Evolutionary conservation across 2,329 filamentous ascomycete species (phyloP).

Genomic region (Pezicula carpinea): DNA sequence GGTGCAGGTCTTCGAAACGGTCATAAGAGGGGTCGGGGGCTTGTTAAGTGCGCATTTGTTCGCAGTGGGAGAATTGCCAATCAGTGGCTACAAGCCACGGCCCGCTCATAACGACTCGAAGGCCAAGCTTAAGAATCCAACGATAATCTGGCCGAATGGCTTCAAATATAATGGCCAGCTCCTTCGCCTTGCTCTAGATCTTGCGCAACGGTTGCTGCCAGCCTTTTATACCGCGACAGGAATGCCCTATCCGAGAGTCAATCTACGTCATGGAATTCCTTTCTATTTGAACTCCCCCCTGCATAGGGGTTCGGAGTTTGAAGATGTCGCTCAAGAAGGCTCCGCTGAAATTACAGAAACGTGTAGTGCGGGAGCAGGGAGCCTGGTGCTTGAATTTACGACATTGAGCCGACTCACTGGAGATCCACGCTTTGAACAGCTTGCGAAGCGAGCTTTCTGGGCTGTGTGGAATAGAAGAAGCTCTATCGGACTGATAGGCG

Average conservation of each 20-base stretch:
- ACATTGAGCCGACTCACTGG: slow-evolving; percentile 84
- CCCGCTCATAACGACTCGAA: slow-evolving; percentile 7
- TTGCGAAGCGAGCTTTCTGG: slow-evolving; percentile 93
- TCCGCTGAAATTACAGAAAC: slow-evolving; percentile 80
- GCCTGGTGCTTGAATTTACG: slow-evolving; percentile 88
- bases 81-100: slow-evolving; percentile 65
- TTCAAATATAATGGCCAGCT: slow-evolving; percentile 87
- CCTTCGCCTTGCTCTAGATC: slow-evolving; percentile 80
- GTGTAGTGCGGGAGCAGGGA: slow-evolving; percentile 94
- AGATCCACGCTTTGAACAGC: slow-evolving; percentile 80
- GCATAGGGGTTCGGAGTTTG: slow-evolving; percentile 50
- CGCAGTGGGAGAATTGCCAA: slow-evolving; percentile 84
- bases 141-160: slow-evolving; percentile 69
- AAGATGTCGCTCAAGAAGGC: slow-evolving; percentile 30
- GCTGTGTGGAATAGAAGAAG: slow-evolving; percentile 90
- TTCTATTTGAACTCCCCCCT: slow-evolving; percentile 38
- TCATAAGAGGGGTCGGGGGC: slow-evolving; percentile 88
- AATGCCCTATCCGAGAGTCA: slow-evolving; percentile 43
- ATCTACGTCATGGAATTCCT: slow-evolving; percentile 1
- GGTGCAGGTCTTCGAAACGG: slow-evolving; percentile 97
- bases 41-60: slow-evolving; percentile 91
- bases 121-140: slow-evolving; percentile 41
- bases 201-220: slow-evolving; percentile 78
- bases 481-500: slow-evolving; percentile 80
- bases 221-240: slow-evolving; percentile 90